These are phyloP conservation scores for Arthromyces matolae DNA, from an alignment of 768 basidiomycete genomes.

Conservation along the genomic window DNA sequence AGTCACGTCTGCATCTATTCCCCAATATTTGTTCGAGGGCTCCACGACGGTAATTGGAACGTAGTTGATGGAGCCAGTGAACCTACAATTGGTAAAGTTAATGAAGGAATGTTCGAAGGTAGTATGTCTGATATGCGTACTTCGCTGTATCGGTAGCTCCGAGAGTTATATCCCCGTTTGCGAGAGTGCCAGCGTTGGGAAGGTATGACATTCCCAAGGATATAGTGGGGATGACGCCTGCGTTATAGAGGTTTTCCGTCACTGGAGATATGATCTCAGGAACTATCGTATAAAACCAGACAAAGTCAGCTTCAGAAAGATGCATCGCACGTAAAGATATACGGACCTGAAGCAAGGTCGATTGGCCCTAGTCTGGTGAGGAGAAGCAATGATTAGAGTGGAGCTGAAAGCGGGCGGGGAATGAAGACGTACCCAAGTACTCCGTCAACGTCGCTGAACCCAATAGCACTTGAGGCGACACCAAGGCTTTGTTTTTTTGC, in stretches of 20 bases:
- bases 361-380: constrained; percentile 46
- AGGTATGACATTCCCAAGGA: constrained; percentile 50
- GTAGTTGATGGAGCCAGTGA: constrained; percentile 25
- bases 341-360: constrained; percentile 31
- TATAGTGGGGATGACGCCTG: constrained; percentile 42
- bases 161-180: constrained; percentile 55
- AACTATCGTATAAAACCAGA: constrained; percentile 20
- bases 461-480: constrained; percentile 38
- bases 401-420: not conserved
- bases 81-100: constrained; percentile 16
- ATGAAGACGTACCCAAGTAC: constrained; percentile 39
- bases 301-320: too few relatives aligned
- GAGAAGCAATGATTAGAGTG: constrained; percentile 1
- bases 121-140: constrained; percentile 25
- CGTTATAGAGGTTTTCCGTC: constrained; percentile 50
- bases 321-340: too few relatives aligned
- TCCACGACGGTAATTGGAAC: constrained; percentile 37
- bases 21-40: constrained; percentile 49
- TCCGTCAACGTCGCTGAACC: constrained; percentile 47
- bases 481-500: constrained; percentile 47
- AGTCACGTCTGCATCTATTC: constrained; percentile 46
- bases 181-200: constrained; percentile 32
- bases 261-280: constrained; percentile 47
- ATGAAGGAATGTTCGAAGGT: not conserved
- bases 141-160: constrained; percentile 48